Conservation (phyloP, 768 basidiomycete species). For the Mycena chlorophos region DNA sequence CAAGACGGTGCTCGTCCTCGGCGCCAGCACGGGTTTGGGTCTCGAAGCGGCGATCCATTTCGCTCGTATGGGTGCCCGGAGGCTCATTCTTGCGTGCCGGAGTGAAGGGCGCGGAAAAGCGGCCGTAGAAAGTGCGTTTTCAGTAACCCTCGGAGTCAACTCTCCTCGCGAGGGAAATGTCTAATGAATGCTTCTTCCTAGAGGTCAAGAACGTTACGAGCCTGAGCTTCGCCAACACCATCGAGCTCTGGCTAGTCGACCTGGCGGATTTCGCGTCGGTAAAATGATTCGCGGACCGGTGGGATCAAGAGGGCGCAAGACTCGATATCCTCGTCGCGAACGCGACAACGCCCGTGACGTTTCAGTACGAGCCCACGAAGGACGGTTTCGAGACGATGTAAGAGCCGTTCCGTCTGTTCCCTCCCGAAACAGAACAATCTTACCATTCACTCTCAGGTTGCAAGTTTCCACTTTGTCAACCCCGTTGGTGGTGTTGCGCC, state of each 20-base stretch:
- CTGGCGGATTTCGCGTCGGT: slow-evolving; percentile 20
- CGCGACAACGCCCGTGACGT: slow-evolving; percentile 11
- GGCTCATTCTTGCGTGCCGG: slow-evolving; percentile 13
- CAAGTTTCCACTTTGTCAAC: no score
- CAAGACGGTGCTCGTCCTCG: slow-evolving; percentile 18
- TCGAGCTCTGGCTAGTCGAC: slow-evolving; percentile 26
- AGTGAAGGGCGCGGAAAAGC: slow-evolving; percentile 1
- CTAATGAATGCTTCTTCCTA: background rate
- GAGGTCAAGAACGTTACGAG: background rate
- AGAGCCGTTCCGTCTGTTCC: no score
- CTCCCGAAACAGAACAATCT: no score
- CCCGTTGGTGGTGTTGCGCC: no score
- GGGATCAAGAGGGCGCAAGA: slow-evolving; percentile 14
- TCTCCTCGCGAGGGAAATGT: background rate
- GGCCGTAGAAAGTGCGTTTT: slow-evolving; percentile 10
- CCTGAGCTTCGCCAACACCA: background rate
- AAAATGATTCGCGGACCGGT: slow-evolving; percentile 17
- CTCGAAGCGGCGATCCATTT: slow-evolving; percentile 9
- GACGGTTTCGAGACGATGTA: slow-evolving; percentile 27
- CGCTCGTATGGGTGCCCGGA: slow-evolving; percentile 2
- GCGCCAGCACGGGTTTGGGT: slow-evolving; percentile 20
- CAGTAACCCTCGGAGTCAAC: background rate
- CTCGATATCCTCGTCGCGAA: slow-evolving; percentile 24
- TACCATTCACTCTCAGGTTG: no score
- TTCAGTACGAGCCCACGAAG: slow-evolving; percentile 9